phyloP scores from a whole-genome alignment of 192 early-diverging fungal genomes.

The Entomortierella beljakovae region DNA sequence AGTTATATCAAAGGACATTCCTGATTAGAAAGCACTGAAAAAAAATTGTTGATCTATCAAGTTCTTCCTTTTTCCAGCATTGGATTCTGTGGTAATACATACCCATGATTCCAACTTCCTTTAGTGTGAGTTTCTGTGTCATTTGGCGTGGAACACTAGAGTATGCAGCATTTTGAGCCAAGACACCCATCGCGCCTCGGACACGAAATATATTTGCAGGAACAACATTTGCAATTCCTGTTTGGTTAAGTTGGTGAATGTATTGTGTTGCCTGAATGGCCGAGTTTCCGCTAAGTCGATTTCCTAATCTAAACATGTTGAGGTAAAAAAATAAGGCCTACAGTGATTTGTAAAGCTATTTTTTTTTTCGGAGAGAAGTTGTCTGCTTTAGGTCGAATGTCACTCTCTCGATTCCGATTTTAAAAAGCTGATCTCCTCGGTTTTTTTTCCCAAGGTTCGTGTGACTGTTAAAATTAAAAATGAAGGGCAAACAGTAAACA shows the following conservation, averaged over 20 bases:
- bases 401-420: not conserved
- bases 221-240: constrained; percentile 15
- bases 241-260: constrained; percentile 29
- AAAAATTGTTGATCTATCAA: not conserved
- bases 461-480: constrained; percentile 1
- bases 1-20: not conserved
- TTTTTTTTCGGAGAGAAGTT: too few relatives aligned
- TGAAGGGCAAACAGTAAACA: constrained; percentile 1
- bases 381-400: too few relatives aligned
- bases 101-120: constrained; percentile 54
- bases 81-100: not conserved
- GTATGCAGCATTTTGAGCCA: constrained; percentile 38
- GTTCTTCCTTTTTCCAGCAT: too few relatives aligned
- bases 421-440: too few relatives aligned
- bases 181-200: constrained; percentile 25
- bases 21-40: not conserved
- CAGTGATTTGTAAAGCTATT: too few relatives aligned
- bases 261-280: constrained; percentile 34
- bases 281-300: constrained; percentile 23
- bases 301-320: constrained; percentile 38
- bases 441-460: too few relatives aligned
- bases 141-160: constrained; percentile 54
- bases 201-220: constrained; percentile 22
- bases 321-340: not conserved
- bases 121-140: constrained; percentile 34